Base-by-base conservation (phyloP, 2,329 filamentous ascomycete genomes). In the Colletotrichum liaoningense region DNA sequence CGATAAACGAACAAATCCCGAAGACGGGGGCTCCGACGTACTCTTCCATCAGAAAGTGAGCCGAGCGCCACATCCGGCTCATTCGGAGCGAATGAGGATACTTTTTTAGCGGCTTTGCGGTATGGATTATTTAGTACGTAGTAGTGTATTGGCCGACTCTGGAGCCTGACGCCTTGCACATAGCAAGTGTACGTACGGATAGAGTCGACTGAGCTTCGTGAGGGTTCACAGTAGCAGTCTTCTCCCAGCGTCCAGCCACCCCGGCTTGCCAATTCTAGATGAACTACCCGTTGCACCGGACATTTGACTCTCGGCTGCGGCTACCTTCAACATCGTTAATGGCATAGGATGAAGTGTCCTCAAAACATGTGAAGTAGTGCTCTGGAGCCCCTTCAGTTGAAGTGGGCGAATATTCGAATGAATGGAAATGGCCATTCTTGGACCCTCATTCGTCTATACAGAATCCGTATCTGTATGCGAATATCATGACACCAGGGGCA, bases 11-110 rank as follows among this genome's bases (percentile, higher is more conserved):
- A 9, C 24, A 33, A 63, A 42, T 54, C 30, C 19, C 42, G 24
- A 35, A 12, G 56, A 60, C 56, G 63, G 55, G 55, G 30, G 22
- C 28, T 54, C 33, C 52, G 58, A 59, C 58, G 26, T 24, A 35
- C 57, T 30, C 38, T 35, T 60, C 35, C 30, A 54, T 49, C 6
- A 42, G 38, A 55, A 12, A 14, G 30, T n/a, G 38, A 59, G 46
- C 38, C 24, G 35, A 49, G 24, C 71, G 71, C 67, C 71, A 67
- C 62, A 64, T 49, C 71, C 71, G 67, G 62, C 67, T 57, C 35
- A 24, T 67, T 71, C 62, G 56, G 67, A 28, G 69, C 69, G 65
- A 73, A 71, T 71, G 33, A 71, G 71, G 67, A 67, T 71, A 60
- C 38, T 46, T 52, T 69, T 35, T 74, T 63, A 68, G 72, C 72